Evolutionary conservation across 768 basidiomycete genomes (phyloP).

Genomic region (Pholiota molesta): DNA sequence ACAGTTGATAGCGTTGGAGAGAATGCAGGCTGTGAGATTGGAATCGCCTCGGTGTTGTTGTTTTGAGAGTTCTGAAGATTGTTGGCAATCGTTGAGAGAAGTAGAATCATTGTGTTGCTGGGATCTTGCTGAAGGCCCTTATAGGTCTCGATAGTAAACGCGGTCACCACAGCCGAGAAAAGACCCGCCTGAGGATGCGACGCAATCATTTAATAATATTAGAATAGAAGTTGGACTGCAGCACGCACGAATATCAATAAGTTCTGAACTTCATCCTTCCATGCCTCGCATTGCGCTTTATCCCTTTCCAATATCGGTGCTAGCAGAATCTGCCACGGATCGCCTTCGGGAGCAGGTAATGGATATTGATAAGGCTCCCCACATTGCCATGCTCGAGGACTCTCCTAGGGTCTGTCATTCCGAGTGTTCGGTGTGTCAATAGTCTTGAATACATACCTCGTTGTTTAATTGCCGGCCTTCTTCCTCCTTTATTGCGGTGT

Average conservation of each 20-base stretch:
- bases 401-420: neutral
- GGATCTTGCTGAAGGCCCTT: slow-evolving; percentile 20
- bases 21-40: slow-evolving; percentile 3
- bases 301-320: slow-evolving; percentile 16
- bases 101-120: slow-evolving; percentile 10
- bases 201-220: neutral
- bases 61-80: slow-evolving; percentile 3
- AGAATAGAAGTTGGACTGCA: neutral
- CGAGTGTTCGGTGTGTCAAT: neutral
- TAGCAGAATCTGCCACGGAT: slow-evolving; percentile 20
- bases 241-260: slow-evolving; percentile 29
- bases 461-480: neutral
- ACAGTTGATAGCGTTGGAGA: slow-evolving; percentile 15
- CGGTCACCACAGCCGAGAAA: slow-evolving; percentile 27
- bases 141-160: slow-evolving; percentile 24
- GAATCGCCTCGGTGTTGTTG: neutral
- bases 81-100: slow-evolving; percentile 15
- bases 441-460: neutral
- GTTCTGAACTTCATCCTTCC: slow-evolving; percentile 31
- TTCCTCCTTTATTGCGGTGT: neutral
- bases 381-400: slow-evolving; percentile 14
- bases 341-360: slow-evolving; percentile 17
- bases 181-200: slow-evolving; percentile 23
- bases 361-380: slow-evolving; percentile 14
- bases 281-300: slow-evolving; percentile 21